These are phyloP conservation scores for Nyssa sinensis DNA, from an alignment of 148 eudicot genomes.

Conservation along the genomic window DNA sequence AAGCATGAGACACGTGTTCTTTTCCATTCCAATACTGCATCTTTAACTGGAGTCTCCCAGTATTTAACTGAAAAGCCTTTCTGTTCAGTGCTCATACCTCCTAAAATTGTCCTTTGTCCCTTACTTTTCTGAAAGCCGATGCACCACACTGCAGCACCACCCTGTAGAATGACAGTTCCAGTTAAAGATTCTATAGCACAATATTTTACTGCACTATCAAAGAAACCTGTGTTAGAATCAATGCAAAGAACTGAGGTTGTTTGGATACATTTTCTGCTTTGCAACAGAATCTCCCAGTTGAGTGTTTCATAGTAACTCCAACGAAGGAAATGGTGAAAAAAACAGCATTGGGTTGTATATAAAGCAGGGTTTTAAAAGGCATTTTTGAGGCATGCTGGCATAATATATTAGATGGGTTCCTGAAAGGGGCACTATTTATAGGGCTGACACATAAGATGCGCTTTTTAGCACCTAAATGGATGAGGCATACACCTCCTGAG, in stretches of 20 bases:
- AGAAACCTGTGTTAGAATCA: neutral
- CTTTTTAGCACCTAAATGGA: too few species aligned
- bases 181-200: neutral
- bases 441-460: too few species aligned
- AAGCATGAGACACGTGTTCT: neutral
- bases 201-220: neutral
- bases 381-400: too few species aligned
- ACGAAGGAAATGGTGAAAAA: neutral
- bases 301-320: neutral
- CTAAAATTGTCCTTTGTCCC: conserved; percentile 66
- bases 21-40: neutral
- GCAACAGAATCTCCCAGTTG: neutral
- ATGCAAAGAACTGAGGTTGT: neutral
- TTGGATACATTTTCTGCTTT: neutral
- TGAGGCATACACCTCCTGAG: too few species aligned
- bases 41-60: neutral
- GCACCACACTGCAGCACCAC: conserved; percentile 74
- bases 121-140: conserved; percentile 75
- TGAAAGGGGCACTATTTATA: too few species aligned
- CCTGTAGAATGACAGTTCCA: conserved; percentile 32
- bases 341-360: neutral
- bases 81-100: conserved; percentile 44
- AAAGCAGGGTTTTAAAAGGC: too few species aligned
- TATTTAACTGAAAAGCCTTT: neutral
- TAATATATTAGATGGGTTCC: too few species aligned